These are phyloP conservation scores for Pestalotiopsis sp. DNA, from an alignment of 2,329 filamentous ascomycete species.

Conservation along the genomic window DNA sequence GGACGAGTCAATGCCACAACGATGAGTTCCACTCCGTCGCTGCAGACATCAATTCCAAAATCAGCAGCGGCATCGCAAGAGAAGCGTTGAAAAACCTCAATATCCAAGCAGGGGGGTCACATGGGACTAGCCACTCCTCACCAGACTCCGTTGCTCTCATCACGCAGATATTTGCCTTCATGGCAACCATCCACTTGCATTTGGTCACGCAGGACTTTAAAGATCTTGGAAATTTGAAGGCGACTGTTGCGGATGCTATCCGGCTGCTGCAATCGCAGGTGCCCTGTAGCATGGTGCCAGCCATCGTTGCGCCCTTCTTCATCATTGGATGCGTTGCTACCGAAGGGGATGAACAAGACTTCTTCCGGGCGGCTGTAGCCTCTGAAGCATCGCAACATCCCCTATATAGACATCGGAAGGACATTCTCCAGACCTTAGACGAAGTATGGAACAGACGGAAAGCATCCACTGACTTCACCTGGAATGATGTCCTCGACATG, in stretches of 20 bases:
- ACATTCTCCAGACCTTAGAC: constrained; percentile 8
- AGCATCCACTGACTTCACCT: background rate
- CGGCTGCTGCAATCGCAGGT: background rate
- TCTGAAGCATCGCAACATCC: constrained; percentile 1
- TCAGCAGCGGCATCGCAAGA: background rate
- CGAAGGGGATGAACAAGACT: background rate
- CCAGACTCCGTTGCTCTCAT: background rate
- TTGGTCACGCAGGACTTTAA: constrained; percentile 12
- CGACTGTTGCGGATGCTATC: background rate
- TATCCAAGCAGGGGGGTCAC: background rate
- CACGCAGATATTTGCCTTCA: constrained; percentile 11
- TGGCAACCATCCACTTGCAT: constrained; percentile 12
- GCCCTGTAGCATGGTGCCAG: background rate
- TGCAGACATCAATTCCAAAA: background rate
- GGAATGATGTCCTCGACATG: constrained; percentile 6
- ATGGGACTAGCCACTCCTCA: background rate
- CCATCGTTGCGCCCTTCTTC: constrained; percentile 9
- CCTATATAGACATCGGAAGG: constrained; percentile 2
- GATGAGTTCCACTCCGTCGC: too few species aligned
- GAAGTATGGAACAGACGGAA: constrained; percentile 8
- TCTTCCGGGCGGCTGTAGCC: background rate
- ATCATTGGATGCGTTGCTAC: constrained; percentile 12
- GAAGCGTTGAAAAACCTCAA: background rate
- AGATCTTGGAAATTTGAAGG: background rate
- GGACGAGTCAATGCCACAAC: background rate